Evolutionary conservation across 1,284 basidiomycete species (phyloP), one percentile per base, ranked within the genome.

Genomic region (Xerocomus amazonicus): DNA sequence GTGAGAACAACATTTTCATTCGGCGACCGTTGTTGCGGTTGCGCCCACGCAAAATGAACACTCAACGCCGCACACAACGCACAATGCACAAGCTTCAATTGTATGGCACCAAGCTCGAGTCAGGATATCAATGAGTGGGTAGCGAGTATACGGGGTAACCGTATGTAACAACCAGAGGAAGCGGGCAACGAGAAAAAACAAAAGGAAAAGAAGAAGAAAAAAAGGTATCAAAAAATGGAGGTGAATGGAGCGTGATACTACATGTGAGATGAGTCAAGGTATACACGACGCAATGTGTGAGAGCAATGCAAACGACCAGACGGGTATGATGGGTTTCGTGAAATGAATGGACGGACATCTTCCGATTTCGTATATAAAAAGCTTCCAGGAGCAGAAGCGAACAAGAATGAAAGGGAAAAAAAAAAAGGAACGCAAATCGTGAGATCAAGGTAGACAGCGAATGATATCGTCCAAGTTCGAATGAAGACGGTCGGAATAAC

Each of bases 121-220:
- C 49, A 53, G 67, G 62, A 66, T 69, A 66, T 69, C 63, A 56
- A 55, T 55, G 55, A 56, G 55, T 52, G 64, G 63, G 63, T 67
- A 67, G 68, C 53, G 44, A 53, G 53, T 68, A 54, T 69, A 69
- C 63, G 67, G 65, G 66, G 67, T 68, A 68, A 67, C 63, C 63
- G 63, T 54, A 69, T 68, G 63, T 53, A 59, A 66, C 62, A 62
- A 54, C 51, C 58, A 56, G 64, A 51, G 48, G 45, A 38, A 46
- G 28, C 50, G 45, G 49, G 51, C 29, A 60, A 34, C 36, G 57
- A 54, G 34, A 60, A 10, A 14, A 33, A 42, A 51, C 53, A 35
- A 62, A 45, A 56, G 19, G 13, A 14, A 41, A 61, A 51, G 49
- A 33, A 51, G 49, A 33, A 42, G 50, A 54, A 35, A 62, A 45